Evolutionary conservation across 257 asterid species (phyloP).

Genomic region (Solanum paucissectum): DNA sequence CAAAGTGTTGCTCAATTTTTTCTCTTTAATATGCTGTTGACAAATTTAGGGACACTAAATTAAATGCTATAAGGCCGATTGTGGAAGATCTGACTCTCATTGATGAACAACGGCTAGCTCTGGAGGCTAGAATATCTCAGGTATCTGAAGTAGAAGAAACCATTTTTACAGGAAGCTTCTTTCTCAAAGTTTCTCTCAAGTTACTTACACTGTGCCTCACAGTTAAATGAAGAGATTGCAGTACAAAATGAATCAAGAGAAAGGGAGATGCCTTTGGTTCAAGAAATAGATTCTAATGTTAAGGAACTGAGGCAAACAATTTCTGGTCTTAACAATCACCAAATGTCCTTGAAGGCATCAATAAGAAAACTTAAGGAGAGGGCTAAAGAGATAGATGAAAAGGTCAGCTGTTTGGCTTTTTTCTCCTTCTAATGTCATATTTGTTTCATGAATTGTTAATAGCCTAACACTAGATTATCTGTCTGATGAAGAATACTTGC

Average conservation of each 20-base stretch:
- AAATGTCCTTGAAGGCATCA: conserved; percentile 54
- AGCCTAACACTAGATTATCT: conserved; percentile 16
- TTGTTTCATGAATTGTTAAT: background rate
- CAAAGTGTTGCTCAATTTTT: background rate
- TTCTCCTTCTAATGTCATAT: background rate
- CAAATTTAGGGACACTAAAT: conserved; percentile 33
- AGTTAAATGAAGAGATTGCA: background rate
- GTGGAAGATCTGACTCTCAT: conserved; percentile 42
- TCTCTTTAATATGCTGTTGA: background rate
- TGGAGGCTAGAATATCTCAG: conserved; percentile 49
- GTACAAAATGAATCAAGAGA: background rate
- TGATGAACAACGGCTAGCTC: conserved; percentile 34
- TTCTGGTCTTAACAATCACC: conserved; percentile 66
- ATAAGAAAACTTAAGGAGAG: conserved; percentile 59
- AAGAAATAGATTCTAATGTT: background rate
- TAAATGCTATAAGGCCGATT: conserved; percentile 32
- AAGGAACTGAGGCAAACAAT: conserved; percentile 38
- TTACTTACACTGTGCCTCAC: conserved; percentile 4
- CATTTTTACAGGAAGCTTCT: background rate
- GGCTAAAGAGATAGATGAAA: conserved; percentile 65
- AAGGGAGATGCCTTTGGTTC: background rate
- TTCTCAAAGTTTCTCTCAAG: background rate
- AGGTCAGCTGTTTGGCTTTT: conserved; percentile 35
- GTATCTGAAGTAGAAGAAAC: conserved; percentile 19
- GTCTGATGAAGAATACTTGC: background rate